Conservation (phyloP, 306 rosid genomes). For the Urtica urens region DNA sequence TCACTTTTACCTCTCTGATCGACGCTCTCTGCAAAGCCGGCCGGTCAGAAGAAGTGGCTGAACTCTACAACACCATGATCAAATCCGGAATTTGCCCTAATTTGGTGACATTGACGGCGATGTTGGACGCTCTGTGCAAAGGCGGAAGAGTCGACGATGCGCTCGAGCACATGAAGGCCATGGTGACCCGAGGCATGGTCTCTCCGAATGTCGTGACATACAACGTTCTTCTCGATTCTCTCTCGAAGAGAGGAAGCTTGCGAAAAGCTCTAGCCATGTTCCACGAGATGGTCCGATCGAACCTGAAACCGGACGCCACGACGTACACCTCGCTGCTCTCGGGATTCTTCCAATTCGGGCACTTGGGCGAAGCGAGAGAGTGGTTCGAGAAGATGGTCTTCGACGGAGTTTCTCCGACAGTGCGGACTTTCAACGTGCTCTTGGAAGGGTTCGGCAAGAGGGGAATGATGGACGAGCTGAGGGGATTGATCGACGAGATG, state of each 20-base stretch:
- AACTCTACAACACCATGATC: background rate
- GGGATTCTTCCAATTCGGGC: background rate
- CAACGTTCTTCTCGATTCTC: too few species aligned
- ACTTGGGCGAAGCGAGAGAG: background rate
- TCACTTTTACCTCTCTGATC: conserved; percentile 8
- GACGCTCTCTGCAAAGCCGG: background rate
- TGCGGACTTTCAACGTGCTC: background rate
- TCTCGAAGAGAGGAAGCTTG: too few species aligned
- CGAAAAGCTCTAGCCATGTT: too few species aligned
- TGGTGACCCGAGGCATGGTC: background rate
- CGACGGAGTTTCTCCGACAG: background rate
- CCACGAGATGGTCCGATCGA: background rate
- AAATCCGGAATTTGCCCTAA: background rate
- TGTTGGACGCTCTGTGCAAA: conserved; percentile 2
- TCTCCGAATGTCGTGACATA: too few species aligned
- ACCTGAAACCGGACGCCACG: background rate
- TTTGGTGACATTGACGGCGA: background rate
- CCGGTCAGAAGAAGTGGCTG: background rate
- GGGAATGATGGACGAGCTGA: background rate
- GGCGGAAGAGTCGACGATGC: background rate
- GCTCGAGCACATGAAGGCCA: background rate
- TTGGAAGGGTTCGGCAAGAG: background rate
- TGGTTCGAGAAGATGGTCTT: background rate
- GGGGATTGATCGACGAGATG: background rate
- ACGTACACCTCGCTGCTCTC: background rate